Base-by-base conservation (phyloP, 129 eudicot genomes). In the Rutidosis leptorrhynchoides region DNA sequence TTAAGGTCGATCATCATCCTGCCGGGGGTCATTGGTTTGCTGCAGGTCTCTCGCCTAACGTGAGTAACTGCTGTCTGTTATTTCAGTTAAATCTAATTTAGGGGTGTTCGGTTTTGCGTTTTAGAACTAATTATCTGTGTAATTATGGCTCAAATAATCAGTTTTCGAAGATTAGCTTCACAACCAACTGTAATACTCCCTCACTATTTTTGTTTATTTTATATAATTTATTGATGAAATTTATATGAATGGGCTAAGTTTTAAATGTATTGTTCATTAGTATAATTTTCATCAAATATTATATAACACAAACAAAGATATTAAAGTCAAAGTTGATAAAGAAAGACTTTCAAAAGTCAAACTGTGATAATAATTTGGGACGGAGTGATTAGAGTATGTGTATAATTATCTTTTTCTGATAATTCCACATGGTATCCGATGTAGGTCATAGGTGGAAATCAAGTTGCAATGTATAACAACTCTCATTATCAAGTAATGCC, bases 1-100 rank as follows among this genome's bases (percentile, higher is more conserved):
- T 77, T 57, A 89, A 83, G 81, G 97, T 94, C 14, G 88, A 94
- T 73, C 99, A 94, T 69, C 88, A 94, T 77, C 99, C 99, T 45
- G 95, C 95, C 68, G 99, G 94, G 64, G 99, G 99, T 62, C 97
- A 94, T 63, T 94, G 99, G 99, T 86, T 94, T 68, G 95, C 95
- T 57, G 97, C 99, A 46, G 97, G 99, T 67, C 93, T 94, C 57
- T 94, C 99, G 72, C 97, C 97, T 63, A 89, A 94, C 74, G 99
- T 94, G 74, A 86, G 97, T 57, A 57, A 46, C 54, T 35, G 56
- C 62, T 59, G 14, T 15, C 62, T 59, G 14, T 15, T 54, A 51
- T 62, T 27, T 72, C n/a, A 52, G 16, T 21, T 52, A 42, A 5
- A 46, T 62, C 21, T 52, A 19, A 19, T 73, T 52, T 1, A 20